Evolutionary conservation across 1,139 yeast genomes (phyloP), one percentile per base, ranked within the genome.

Genomic region (Yamadazyma oceani): DNA sequence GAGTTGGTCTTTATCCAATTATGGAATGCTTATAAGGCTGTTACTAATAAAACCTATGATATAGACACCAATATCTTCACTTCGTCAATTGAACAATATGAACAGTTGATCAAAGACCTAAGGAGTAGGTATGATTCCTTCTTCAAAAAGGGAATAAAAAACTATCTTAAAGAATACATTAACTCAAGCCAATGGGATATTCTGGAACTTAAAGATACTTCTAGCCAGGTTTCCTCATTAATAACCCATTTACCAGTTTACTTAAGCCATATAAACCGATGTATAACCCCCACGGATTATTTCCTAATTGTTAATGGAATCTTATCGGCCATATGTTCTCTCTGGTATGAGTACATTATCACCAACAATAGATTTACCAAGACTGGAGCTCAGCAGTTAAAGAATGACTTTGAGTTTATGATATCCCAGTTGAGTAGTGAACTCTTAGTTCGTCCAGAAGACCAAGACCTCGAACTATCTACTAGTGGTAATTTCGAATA

Each of bases 1-100:
- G 82, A 81, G 34, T 58, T 81, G 32, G 69, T 81, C 9, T 85
- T 82, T 53, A 63, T 84, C 13, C 85, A 82, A 50, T 61, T 85
- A 30, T 82, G 85, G 77, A 57, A 63, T 26, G 59, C 67, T 3
- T 73, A 62, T 63, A 68, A 68, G 32, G 34, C 45, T 0, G 48
- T 58, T 2, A 45, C 60, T 17, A 40, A 55, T 2, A 46, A 40
- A 5, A 39, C 34, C 37, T 52, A 50, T 25, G 43, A 49, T 15
- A 38, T 43, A 16, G 61, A 55, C 27, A 63, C 63, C 30, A 73
- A 85, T 1, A 68, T 85, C 25, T 85, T 85, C 50, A 83, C 75
- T 34, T 64, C 73, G 3, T 67, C 78, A 1, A 58, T 76, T 16
- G 54, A 50, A 1, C 74, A 77, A n/a, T 84, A 78, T 48, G 59